Evolutionary conservation across 306 rosid genomes (phyloP).

Genomic region (Dryas drummondii): DNA sequence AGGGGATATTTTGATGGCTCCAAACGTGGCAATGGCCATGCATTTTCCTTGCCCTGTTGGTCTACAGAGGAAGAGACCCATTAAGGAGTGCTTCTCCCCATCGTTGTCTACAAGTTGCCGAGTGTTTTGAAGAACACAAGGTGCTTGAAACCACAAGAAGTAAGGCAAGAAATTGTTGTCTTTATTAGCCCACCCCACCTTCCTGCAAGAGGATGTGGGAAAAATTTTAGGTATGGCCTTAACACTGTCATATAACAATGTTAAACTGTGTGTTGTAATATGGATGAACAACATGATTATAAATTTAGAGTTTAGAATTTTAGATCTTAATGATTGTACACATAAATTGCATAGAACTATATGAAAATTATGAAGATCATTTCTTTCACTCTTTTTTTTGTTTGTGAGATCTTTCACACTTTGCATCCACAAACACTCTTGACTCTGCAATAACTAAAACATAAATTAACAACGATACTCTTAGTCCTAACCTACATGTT

Average conservation of each 20-base stretch:
- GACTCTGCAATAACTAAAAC: neutral
- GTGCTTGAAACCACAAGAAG: constrained; percentile 70
- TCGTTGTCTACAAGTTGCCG: constrained; percentile 46
- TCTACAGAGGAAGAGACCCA: constrained; percentile 75
- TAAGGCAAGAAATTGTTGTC: constrained; percentile 38
- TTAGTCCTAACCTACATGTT: neutral
- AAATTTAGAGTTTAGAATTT: too few species aligned
- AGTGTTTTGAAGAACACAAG: constrained; percentile 80
- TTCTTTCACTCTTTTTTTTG: neutral
- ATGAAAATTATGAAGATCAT: neutral
- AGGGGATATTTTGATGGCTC: constrained; percentile 52
- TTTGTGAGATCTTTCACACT: neutral
- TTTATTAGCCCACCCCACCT: constrained; percentile 57
- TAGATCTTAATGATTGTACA: neutral
- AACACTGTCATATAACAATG: too few species aligned
- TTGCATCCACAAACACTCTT: neutral
- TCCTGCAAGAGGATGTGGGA: constrained; percentile 40
- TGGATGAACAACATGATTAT: too few species aligned
- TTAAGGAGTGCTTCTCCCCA: constrained; percentile 56
- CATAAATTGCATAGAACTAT: neutral
- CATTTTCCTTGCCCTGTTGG: constrained; percentile 93
- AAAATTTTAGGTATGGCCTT: too few species aligned
- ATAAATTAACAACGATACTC: neutral
- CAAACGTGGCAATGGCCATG: constrained; percentile 78
- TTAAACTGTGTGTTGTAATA: too few species aligned